Percentiles rank a stretch among this genome's conserved stretches.
These are phyloP conservation scores for Diaporthe helianthi DNA, from an alignment of 2,329 filamentous ascomycete genomes.

Conservation along the genomic window DNA sequence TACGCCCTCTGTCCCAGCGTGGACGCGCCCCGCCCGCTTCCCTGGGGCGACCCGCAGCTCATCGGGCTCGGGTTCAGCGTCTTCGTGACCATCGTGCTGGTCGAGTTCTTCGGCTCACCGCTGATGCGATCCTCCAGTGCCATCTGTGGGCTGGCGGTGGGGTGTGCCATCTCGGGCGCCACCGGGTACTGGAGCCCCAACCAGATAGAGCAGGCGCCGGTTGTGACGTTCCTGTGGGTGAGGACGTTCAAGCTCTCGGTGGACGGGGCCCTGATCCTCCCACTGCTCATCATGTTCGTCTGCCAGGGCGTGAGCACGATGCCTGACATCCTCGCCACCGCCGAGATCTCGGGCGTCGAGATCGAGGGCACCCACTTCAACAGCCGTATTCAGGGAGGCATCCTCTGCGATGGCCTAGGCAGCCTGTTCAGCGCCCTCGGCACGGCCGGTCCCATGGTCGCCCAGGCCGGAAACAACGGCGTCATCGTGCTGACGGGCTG, in stretches of 20 bases:
- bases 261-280: constrained; percentile 71
- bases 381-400: constrained; percentile 72
- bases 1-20: constrained; percentile 64
- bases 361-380: constrained; percentile 71
- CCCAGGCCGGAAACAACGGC: constrained; percentile 74
- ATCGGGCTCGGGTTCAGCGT: constrained; percentile 73
- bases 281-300: constrained; percentile 68
- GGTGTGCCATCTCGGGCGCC: constrained; percentile 71
- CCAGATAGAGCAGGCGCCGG: constrained; percentile 66
- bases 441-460: constrained; percentile 73
- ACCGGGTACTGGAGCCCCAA: constrained; percentile 69
- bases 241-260: constrained; percentile 71
- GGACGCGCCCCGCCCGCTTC: constrained; percentile 65
- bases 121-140: constrained; percentile 75
- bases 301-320: constrained; percentile 71
- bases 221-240: constrained; percentile 74
- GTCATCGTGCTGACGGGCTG: constrained; percentile 73
- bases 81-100: constrained; percentile 71
- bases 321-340: constrained; percentile 69
- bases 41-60: constrained; percentile 67
- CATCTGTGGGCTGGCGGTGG: constrained; percentile 68
- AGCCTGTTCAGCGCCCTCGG: constrained; percentile 67
- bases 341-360: constrained; percentile 49
- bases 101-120: constrained; percentile 72
- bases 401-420: constrained; percentile 71